Evolutionary conservation across 768 basidiomycete species (phyloP).

Genomic region (Krasilnikovozyma curviuscula): DNA sequence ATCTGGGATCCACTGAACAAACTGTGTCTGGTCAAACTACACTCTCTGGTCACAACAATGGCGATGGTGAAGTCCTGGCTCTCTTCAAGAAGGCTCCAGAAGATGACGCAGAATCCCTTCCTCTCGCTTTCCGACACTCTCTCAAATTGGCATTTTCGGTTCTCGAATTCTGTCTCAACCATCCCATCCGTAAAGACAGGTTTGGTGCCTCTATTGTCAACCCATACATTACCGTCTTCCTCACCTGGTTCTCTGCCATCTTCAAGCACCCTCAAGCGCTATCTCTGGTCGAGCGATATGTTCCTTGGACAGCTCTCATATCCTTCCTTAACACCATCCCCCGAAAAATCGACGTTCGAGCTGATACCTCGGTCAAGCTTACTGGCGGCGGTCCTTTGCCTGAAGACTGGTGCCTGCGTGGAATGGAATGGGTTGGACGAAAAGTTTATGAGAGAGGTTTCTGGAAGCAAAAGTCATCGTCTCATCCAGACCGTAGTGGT

Average conservation of each 20-base stretch:
- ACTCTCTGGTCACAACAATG: not conserved
- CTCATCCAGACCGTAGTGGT: not conserved
- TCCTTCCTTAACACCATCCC: conserved; percentile 45
- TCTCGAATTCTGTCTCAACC: conserved; percentile 46
- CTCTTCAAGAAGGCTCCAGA: conserved; percentile 5
- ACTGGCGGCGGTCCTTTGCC: conserved; percentile 52
- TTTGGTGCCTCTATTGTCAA: conserved; percentile 39
- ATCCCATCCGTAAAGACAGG: conserved; percentile 33
- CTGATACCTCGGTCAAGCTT: conserved; percentile 34
- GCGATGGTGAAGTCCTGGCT: conserved; percentile 12
- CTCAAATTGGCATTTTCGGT: conserved; percentile 60
- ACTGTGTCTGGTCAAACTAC: not conserved
- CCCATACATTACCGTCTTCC: conserved; percentile 64
- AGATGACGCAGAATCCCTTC: conserved; percentile 24
- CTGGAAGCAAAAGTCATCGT: conserved; percentile 45
- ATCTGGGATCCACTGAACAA: not conserved
- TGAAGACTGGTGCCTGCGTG: conserved; percentile 89
- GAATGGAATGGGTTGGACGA: conserved; percentile 89
- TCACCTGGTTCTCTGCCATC: conserved; percentile 73
- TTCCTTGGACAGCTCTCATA: conserved; percentile 70
- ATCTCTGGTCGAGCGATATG: conserved; percentile 45
- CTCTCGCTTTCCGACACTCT: conserved; percentile 51
- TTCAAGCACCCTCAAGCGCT: conserved; percentile 45
- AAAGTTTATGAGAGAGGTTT: conserved; percentile 81
- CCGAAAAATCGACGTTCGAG: conserved; percentile 22